A percentile compares a stretch with the other conserved stretches of the same genome.
Evolutionary conservation across 139 green algal species (phyloP).

Genomic region (Volvox africanus): DNA sequence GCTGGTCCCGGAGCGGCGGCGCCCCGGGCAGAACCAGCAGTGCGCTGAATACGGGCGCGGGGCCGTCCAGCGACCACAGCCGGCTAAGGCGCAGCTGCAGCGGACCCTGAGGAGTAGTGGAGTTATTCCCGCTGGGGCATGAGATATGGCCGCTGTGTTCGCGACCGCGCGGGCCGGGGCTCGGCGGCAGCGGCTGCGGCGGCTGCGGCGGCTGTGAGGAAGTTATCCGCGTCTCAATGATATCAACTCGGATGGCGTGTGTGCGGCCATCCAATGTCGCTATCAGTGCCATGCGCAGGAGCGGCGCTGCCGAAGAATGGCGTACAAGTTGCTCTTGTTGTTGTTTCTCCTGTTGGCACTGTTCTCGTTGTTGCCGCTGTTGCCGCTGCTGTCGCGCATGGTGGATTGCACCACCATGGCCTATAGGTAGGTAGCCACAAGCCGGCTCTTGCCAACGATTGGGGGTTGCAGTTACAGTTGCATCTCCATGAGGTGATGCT

Average conservation of each 20-base stretch:
- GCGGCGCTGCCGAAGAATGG: background rate
- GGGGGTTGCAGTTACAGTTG: no score
- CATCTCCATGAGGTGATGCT: no score
- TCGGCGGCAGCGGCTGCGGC: background rate
- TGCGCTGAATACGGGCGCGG: conserved; percentile 41
- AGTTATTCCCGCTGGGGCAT: no score
- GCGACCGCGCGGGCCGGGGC: no score
- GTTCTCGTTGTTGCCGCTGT: background rate
- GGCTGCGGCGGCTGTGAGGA: background rate
- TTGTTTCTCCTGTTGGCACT: no score
- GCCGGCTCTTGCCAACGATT: no score
- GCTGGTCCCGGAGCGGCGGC: background rate
- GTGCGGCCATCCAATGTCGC: conserved; percentile 37
- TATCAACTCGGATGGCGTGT: background rate
- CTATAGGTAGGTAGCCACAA: no score
- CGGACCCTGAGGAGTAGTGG: background rate
- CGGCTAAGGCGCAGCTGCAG: background rate
- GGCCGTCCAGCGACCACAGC: background rate
- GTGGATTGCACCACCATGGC: background rate
- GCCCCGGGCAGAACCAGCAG: background rate
- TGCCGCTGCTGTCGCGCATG: no score
- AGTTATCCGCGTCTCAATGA: background rate
- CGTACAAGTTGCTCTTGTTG: background rate
- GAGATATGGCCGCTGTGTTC: no score
- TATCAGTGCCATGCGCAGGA: conserved; percentile 22